Evolutionary conservation across 768 basidiomycete genomes (phyloP).

Genomic region (Lentinula raphanica): DNA sequence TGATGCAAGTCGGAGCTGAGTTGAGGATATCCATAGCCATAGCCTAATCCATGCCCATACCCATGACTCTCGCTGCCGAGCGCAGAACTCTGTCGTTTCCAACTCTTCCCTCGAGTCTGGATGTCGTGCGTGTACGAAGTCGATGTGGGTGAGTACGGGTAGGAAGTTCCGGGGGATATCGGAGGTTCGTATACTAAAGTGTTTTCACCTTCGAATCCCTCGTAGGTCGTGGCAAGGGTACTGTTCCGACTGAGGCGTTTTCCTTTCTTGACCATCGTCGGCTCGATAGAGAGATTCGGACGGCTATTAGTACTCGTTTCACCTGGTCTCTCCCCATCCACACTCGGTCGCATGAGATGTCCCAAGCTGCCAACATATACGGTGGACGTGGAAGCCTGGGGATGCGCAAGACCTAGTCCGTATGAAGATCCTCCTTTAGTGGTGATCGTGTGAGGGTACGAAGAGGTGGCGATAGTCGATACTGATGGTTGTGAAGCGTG

Average conservation of each 20-base stretch:
- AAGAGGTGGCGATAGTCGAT: background rate
- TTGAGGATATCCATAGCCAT: too few species aligned
- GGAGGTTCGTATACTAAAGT: background rate
- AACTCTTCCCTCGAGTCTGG: background rate
- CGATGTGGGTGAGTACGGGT: conserved; percentile 1
- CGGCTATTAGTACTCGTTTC: background rate
- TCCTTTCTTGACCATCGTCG: background rate
- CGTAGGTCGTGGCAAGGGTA: background rate
- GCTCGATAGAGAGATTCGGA: background rate
- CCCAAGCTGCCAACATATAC: background rate
- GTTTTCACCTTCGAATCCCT: background rate
- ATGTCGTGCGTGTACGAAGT: background rate
- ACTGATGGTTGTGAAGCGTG: background rate
- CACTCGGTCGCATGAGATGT: background rate
- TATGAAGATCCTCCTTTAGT: background rate
- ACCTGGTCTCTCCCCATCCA: background rate
- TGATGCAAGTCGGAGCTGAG: too few species aligned
- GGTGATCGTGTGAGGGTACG: background rate
- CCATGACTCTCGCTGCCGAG: background rate
- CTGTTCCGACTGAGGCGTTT: background rate
- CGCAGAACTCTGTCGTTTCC: background rate
- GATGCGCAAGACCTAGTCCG: background rate
- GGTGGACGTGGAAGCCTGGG: background rate
- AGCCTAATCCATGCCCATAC: background rate
- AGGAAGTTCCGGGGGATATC: background rate